phyloP scores from a whole-genome alignment of 805 yeast species.

The Isabelozyma rhagii region DNA sequence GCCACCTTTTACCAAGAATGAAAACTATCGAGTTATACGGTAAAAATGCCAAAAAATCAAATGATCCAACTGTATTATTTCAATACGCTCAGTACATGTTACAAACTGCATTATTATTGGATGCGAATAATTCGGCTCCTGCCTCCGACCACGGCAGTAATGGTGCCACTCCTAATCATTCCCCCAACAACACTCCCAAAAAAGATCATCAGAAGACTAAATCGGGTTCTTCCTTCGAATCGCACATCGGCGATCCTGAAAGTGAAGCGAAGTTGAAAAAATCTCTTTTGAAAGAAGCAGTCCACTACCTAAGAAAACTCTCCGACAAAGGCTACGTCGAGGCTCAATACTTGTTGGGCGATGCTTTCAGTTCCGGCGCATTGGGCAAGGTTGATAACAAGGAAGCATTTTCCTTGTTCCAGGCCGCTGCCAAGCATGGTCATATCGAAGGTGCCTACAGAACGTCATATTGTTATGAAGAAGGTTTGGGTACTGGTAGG shows the following conservation, averaged over 20 bases:
- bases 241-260: constrained; percentile 8
- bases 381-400: constrained; percentile 75
- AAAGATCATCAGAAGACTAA: constrained; percentile 17
- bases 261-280: constrained; percentile 38
- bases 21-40: constrained; percentile 86
- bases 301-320: constrained; percentile 62
- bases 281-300: constrained; percentile 74
- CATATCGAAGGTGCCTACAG: constrained; percentile 91
- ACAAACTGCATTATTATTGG: constrained; percentile 74
- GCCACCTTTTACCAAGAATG: constrained; percentile 64
- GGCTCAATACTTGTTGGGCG: constrained; percentile 91
- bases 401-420: constrained; percentile 75
- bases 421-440: constrained; percentile 89
- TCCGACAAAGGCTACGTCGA: constrained; percentile 81
- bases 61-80: constrained; percentile 83
- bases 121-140: constrained; percentile 8
- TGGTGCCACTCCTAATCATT: neutral
- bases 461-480: constrained; percentile 87
- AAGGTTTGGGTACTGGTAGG: constrained; percentile 88
- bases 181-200: neutral
- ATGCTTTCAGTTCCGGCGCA: constrained; percentile 81
- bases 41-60: constrained; percentile 77
- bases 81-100: constrained; percentile 89
- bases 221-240: constrained; percentile 17
- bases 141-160: neutral